phyloP scores from a whole-genome alignment of 2,329 filamentous ascomycete genomes.

The Dactylellina parvicollis region DNA sequence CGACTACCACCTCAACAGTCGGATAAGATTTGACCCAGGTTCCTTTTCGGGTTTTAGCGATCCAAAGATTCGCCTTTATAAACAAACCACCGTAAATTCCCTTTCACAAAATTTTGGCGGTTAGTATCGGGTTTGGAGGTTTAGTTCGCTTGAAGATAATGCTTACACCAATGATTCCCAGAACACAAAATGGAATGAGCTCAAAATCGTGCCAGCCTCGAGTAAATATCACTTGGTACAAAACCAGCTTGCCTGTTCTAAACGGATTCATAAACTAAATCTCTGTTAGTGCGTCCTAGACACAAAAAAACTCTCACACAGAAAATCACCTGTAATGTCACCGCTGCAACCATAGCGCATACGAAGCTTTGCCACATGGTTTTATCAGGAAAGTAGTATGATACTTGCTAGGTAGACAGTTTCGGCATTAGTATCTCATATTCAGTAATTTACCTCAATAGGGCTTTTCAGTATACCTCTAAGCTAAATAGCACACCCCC shows the following conservation, averaged over 20 bases:
- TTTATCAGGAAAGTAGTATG: constrained; percentile 98
- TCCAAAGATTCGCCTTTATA: constrained; percentile 90
- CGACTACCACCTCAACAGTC: constrained; percentile 79
- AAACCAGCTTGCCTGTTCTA: constrained; percentile 89
- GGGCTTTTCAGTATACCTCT: constrained; percentile 69
- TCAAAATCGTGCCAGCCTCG: constrained; percentile 95
- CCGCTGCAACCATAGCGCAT: constrained; percentile 97
- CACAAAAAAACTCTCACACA: not conserved
- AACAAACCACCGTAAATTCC: constrained; percentile 95
- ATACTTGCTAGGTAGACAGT: constrained; percentile 75
- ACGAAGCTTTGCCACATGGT: constrained; percentile 99
- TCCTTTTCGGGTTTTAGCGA: constrained; percentile 81
- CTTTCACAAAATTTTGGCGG: no score
- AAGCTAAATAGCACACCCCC: constrained; percentile 94
- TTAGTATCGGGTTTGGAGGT: not conserved
- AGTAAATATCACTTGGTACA: constrained; percentile 95
- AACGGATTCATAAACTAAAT: constrained; percentile 77
- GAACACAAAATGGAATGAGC: constrained; percentile 82
- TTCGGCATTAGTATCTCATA: constrained; percentile 53
- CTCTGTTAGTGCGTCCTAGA: not conserved
- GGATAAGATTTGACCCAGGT: constrained; percentile 74
- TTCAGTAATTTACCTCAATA: not conserved
- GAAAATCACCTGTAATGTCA: constrained; percentile 78
- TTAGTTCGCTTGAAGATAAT: not conserved
- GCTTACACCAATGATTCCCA: constrained; percentile 80